Conservation (phyloP, 805 yeast genomes). For the Ogataea populi-albae region DNA sequence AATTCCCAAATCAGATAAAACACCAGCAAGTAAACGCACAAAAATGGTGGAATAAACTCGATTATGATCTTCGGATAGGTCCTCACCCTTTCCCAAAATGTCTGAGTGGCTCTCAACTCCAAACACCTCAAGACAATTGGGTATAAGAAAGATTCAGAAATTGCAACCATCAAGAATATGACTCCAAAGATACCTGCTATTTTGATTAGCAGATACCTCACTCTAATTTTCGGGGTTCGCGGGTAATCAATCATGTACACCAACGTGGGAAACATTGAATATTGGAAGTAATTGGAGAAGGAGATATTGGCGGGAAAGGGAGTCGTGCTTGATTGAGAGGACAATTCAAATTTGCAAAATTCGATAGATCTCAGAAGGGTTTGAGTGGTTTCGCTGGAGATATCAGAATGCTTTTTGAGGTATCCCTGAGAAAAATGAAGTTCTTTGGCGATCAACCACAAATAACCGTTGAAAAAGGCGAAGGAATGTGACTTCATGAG, state of each 20-base stretch:
- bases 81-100: slow-evolving; percentile 43
- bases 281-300: slow-evolving; percentile 63
- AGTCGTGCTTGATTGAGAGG: slow-evolving; percentile 45
- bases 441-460: slow-evolving; percentile 64
- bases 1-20: slow-evolving; percentile 96
- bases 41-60: slow-evolving; percentile 78
- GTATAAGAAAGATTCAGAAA: slow-evolving; percentile 72
- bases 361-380: slow-evolving; percentile 48
- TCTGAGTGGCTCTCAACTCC: slow-evolving; percentile 43
- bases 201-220: slow-evolving; percentile 67
- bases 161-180: slow-evolving; percentile 73
- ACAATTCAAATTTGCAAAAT: slow-evolving; percentile 73
- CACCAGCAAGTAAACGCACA: slow-evolving; percentile 68
- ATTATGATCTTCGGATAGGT: slow-evolving; percentile 58
- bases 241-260: slow-evolving; percentile 84
- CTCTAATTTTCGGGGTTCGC: slow-evolving; percentile 64
- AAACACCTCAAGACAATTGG: slow-evolving; percentile 67
- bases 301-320: slow-evolving; percentile 75
- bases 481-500: slow-evolving; percentile 96
- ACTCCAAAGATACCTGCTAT: slow-evolving; percentile 82
- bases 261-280: slow-evolving; percentile 84
- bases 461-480: slow-evolving; percentile 86
- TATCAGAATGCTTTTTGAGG: slow-evolving; percentile 35
- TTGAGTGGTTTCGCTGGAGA: slow-evolving; percentile 31
- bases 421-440: slow-evolving; percentile 46